Conservation (phyloP, 2,329 filamentous ascomycete species). For the Phialocephala subalpina region DNA sequence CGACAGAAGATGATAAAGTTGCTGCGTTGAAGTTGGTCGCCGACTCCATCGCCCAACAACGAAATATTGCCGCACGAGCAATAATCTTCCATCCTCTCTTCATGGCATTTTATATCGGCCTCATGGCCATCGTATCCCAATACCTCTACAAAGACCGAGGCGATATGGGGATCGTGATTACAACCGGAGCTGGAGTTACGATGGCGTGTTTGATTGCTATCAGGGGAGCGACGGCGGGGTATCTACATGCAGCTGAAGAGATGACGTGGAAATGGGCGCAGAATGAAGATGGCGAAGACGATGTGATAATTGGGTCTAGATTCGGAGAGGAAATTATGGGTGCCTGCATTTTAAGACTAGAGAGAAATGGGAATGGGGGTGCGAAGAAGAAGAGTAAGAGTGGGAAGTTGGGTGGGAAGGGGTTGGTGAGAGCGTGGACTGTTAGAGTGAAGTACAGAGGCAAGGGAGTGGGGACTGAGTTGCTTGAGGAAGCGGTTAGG, state of each 20-base stretch:
- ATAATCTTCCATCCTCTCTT: conserved; percentile 70
- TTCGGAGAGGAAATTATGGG: conserved; percentile 76
- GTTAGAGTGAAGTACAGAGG: conserved; percentile 73
- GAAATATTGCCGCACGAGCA: conserved; percentile 68
- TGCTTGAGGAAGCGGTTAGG: conserved; percentile 77
- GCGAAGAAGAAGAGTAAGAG: conserved; percentile 37
- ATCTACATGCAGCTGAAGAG: conserved; percentile 49
- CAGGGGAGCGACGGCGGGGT: conserved; percentile 66
- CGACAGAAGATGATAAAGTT: conserved; percentile 65
- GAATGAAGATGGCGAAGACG: conserved; percentile 50
- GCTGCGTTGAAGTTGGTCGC: conserved; percentile 77
- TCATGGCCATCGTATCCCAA: conserved; percentile 55
- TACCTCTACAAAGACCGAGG: conserved; percentile 47
- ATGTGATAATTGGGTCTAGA: conserved; percentile 70
- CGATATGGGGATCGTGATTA: conserved; percentile 63
- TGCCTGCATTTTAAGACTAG: conserved; percentile 72
- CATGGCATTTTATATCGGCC: conserved; percentile 55
- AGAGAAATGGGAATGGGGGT: conserved; percentile 47
- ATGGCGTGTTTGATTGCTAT: conserved; percentile 70
- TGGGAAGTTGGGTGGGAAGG: conserved; percentile 64
- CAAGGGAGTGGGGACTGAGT: conserved; percentile 74
- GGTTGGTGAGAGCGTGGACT: conserved; percentile 84
- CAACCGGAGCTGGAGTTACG: conserved; percentile 66
- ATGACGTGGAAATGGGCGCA: conserved; percentile 39
- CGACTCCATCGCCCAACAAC: conserved; percentile 84